Conservation (phyloP, 2,329 filamentous ascomycete genomes). For the Alternaria brassicae region DNA sequence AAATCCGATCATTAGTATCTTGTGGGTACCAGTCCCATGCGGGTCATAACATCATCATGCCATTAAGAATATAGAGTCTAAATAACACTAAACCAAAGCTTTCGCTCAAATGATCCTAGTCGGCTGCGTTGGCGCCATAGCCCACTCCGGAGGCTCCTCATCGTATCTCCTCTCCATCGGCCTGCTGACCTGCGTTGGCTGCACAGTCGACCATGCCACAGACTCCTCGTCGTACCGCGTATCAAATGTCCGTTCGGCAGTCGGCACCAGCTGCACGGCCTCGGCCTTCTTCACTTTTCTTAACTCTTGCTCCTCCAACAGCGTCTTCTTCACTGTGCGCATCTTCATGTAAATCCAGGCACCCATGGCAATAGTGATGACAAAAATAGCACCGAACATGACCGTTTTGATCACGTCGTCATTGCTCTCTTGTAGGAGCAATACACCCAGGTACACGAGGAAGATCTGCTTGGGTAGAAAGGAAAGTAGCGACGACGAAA, state of each 20-base stretch:
- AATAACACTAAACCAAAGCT: background rate
- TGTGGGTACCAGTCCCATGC: background rate
- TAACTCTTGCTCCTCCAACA: slow-evolving; percentile 33
- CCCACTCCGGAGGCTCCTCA: slow-evolving; percentile 14
- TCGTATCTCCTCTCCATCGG: slow-evolving; percentile 12
- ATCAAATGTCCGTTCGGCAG: slow-evolving; percentile 27
- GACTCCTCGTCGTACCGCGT: slow-evolving; percentile 29
- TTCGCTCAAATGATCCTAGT: slow-evolving; percentile 24
- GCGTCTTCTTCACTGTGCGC: slow-evolving; percentile 40
- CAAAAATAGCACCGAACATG: slow-evolving; percentile 41
- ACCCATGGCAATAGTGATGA: slow-evolving; percentile 41
- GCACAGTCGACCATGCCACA: slow-evolving; percentile 22
- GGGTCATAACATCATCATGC: slow-evolving; percentile 24
- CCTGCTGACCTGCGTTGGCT: slow-evolving; percentile 22
- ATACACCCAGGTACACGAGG: slow-evolving; percentile 46
- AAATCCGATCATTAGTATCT: background rate
- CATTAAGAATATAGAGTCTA: slow-evolving; percentile 18
- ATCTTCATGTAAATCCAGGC: slow-evolving; percentile 47
- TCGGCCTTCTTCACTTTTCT: slow-evolving; percentile 6
- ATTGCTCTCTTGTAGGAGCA: slow-evolving; percentile 39
- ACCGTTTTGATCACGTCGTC: slow-evolving; percentile 35
- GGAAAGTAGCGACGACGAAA: slow-evolving; percentile 44
- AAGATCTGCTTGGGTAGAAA: slow-evolving; percentile 48
- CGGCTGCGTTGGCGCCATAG: slow-evolving; percentile 29
- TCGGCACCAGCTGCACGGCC: slow-evolving; percentile 27